Percentiles rank a stretch among this genome's conserved stretches.
Conservation (phyloP, 345 rosid species). For the Eutrema japonicum region DNA sequence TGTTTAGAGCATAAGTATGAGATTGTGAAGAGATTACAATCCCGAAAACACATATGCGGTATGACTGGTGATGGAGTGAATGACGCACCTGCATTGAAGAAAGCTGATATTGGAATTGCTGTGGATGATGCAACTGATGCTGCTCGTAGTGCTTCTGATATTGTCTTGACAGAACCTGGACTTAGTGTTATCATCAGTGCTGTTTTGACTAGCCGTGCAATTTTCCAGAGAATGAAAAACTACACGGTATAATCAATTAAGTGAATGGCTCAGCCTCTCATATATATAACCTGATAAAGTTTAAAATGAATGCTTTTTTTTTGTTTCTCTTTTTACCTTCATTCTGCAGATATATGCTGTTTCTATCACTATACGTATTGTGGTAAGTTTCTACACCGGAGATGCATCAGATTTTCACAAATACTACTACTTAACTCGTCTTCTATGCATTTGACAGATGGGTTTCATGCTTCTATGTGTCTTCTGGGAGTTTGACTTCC, state of each 20-base stretch:
- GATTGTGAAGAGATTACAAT: conserved; percentile 59
- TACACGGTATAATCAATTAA: conserved; percentile 49
- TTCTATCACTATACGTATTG: conserved; percentile 68
- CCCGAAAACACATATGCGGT: conserved; percentile 58
- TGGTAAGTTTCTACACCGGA: conserved; percentile 47
- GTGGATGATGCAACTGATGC: conserved; percentile 71
- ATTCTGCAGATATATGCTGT: conserved; percentile 63
- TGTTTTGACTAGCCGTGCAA: conserved; percentile 65
- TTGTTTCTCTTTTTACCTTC: conserved; percentile 5
- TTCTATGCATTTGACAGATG: conserved; percentile 28
- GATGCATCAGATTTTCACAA: conserved; percentile 3
- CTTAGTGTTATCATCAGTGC: conserved; percentile 66
- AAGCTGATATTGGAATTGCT: conserved; percentile 70
- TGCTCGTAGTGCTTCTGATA: conserved; percentile 64
- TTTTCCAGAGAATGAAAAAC: conserved; percentile 71
- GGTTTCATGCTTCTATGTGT: conserved; percentile 62
- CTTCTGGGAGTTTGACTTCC: conserved; percentile 70
- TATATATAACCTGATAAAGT: neutral
- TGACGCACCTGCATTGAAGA: conserved; percentile 67
- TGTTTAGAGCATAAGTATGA: conserved; percentile 61
- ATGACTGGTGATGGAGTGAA: conserved; percentile 74
- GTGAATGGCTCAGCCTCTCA: conserved; percentile 6
- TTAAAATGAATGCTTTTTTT: neutral
- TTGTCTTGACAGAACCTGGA: conserved; percentile 67
- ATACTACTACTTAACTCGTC: neutral